These are phyloP conservation scores for Exidia glandulosa DNA, from an alignment of 768 basidiomycete species.

Conservation along the genomic window DNA sequence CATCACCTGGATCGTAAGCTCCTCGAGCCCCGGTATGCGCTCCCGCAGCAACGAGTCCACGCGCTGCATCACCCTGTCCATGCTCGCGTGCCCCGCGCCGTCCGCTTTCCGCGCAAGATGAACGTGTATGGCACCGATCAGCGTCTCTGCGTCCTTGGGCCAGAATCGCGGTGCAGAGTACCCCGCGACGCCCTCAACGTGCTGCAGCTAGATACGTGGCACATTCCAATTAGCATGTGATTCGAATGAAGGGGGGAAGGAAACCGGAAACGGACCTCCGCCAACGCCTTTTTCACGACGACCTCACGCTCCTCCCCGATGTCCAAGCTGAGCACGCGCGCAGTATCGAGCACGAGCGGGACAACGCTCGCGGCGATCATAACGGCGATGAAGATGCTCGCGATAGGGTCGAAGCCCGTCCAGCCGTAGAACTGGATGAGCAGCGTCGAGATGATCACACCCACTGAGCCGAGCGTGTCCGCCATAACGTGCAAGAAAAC, in stretches of 20 bases:
- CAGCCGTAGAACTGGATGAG: conserved; percentile 94
- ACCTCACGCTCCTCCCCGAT: conserved; percentile 35
- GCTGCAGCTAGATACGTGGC: conserved; percentile 46
- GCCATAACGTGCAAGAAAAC: conserved; percentile 18
- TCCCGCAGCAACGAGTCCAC: conserved; percentile 64
- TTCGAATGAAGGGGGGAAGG: neutral
- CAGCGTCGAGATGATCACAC: conserved; percentile 93
- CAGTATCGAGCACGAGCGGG: conserved; percentile 90
- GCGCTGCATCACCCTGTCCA: conserved; percentile 63
- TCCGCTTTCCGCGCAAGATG: conserved; percentile 55
- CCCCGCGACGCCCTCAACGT: conserved; percentile 69
- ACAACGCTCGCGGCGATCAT: conserved; percentile 93
- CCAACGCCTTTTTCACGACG: conserved; percentile 48
- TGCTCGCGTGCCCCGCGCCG: conserved; percentile 30
- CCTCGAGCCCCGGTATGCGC: conserved; percentile 71
- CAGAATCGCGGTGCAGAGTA: conserved; percentile 83
- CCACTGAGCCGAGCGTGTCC: conserved; percentile 95
- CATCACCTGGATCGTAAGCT: conserved; percentile 76
- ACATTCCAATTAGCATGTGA: conserved; percentile 1
- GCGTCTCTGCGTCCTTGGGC: conserved; percentile 80
- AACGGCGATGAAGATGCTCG: conserved; percentile 89
- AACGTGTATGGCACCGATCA: conserved; percentile 89
- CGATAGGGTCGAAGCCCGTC: conserved; percentile 98
- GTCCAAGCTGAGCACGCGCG: conserved; percentile 78
- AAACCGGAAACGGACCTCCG: conserved; percentile 37